Base-by-base conservation (phyloP, 805 yeast species). In the Barnettozyma wickerhamii region DNA sequence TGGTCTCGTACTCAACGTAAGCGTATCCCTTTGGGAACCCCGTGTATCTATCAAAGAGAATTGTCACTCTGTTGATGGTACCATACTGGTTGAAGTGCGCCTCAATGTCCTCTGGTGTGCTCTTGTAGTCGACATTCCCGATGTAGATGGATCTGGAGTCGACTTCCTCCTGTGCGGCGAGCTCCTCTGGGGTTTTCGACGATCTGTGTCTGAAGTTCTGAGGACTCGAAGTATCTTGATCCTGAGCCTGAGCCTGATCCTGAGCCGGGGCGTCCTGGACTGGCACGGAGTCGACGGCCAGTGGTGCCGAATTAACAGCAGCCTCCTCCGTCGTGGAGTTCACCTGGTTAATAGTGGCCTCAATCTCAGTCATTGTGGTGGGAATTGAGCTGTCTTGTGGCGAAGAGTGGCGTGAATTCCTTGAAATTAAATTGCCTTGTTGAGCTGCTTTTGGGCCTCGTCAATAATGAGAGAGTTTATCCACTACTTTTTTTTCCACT, bases 21-120 rank as follows among this genome's bases (percentile, higher is more conserved):
- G 85, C 87, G 53, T 75, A 77, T 2, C 85, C 86, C 47, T 70
- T 73, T 7, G 77, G 73, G 15, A 56, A 55, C 1, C 77, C 76
- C 2, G 74, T 64, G 48, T 51, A 61, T 33, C 64, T 64, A 47
- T 71, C 72, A 41, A 65, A 64, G 42, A 77, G 62, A 18, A 78
- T 67, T 2, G 84, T 78, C 10, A 78, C 70, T 47, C 81, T 58
- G 45, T 70, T 71, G 37, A 77, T 69, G 1, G 54, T 55, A 2
- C 82, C 83, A 30, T 62, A 65, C 2, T 43, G 47, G 28, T 59
- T 59, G 57, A 77, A 77, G 38, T 68, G 65, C 19, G 59, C 58
- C 45, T 77, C 81, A 42, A 78, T 54, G 37, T 66, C 69, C 37
- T 67, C 74, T 1, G 82, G 80, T 1, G 79, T 69, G 1, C 75